Base-by-base conservation (phyloP, 805 yeast genomes). In the Torulaspora quercuum region DNA sequence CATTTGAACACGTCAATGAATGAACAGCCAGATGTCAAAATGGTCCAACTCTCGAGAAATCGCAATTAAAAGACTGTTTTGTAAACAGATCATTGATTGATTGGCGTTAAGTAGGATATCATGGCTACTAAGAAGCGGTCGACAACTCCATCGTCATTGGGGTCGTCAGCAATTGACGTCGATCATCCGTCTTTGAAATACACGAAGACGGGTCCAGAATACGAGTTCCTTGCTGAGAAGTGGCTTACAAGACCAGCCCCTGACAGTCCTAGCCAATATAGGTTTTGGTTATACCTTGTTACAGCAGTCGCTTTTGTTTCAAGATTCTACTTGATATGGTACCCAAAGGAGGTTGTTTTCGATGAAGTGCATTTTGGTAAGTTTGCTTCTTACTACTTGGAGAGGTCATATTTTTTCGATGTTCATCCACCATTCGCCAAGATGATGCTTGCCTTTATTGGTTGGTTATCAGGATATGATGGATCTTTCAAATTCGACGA, bases 371-470 rank as follows among this genome's bases (percentile, higher is more conserved):
- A 84, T 60, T 84, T 84, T 53, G 95, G 95, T 23, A 83, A 83
- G 53, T 83, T 83, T 59, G 90, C 90, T 6, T 76, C 87, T 1
- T 82, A 83, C 63, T 90, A 90, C 62, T 65, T 90, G 42, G 84
- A 90, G 62, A 73, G 95, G 45, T 82, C 95, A 0, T 92, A 85
- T 62, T 92, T 87, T 62, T 92, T 92, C 55, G 99, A 92, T 64
- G 78, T 92, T 35, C 99, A 92, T 65, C 99, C 99, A 7, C 99
- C 99, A 14, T 86, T 92, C 63, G 98, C 95, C 37, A 92, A 92
- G 61, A 70, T 92, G 59, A 70, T 89, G 49, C 86, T 90, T 63
- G 97, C 97, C 0, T 72, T 80, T 41, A 86, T 82, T 25, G 99
- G 98, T 27, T 87, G 81, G 71, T 52, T 92, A 15, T 78, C 82